Evolutionary conservation across 2,329 filamentous ascomycete species (phyloP).

Genomic region (Sarocladium strictum): DNA sequence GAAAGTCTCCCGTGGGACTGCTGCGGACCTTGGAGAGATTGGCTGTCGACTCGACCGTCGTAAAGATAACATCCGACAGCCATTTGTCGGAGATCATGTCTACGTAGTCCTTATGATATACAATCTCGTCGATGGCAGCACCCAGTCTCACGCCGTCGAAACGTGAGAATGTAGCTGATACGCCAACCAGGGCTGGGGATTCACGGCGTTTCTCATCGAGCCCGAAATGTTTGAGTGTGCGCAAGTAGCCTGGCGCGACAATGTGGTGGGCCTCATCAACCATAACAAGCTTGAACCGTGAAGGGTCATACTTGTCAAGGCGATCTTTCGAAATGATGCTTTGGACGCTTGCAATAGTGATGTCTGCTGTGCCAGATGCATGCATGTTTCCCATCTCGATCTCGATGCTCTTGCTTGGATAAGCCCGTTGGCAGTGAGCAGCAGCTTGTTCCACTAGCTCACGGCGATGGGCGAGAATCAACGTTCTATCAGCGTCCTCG

Average conservation of each 20-base stretch:
- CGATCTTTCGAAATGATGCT: constrained; percentile 74
- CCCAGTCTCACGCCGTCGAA: constrained; percentile 82
- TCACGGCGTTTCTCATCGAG: constrained; percentile 42
- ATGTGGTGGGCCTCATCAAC: constrained; percentile 98
- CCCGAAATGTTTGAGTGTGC: constrained; percentile 71
- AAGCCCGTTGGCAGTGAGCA: constrained; percentile 72
- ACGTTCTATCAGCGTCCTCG: constrained; percentile 59
- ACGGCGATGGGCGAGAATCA: constrained; percentile 86
- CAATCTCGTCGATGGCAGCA: constrained; percentile 85
- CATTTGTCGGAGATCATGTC: constrained; percentile 79
- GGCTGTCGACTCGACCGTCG: constrained; percentile 77
- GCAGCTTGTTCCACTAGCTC: constrained; percentile 95
- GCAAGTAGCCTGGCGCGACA: constrained; percentile 74
- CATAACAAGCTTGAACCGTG: constrained; percentile 77
- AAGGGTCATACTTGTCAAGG: constrained; percentile 75
- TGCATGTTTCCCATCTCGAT: constrained; percentile 83
- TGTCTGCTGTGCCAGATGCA: constrained; percentile 77
- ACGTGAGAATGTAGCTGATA: constrained; percentile 74
- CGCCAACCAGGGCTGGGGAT: constrained; percentile 70
- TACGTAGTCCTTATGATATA: constrained; percentile 76
- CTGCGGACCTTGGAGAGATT: constrained; percentile 68
- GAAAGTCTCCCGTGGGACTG: constrained; percentile 67
- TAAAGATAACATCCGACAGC: constrained; percentile 89
- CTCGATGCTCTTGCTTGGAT: constrained; percentile 75
- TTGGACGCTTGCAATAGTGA: constrained; percentile 85